Base-by-base conservation (phyloP, 2,329 filamentous ascomycete genomes). In the Thielaviopsis euricoi region DNA sequence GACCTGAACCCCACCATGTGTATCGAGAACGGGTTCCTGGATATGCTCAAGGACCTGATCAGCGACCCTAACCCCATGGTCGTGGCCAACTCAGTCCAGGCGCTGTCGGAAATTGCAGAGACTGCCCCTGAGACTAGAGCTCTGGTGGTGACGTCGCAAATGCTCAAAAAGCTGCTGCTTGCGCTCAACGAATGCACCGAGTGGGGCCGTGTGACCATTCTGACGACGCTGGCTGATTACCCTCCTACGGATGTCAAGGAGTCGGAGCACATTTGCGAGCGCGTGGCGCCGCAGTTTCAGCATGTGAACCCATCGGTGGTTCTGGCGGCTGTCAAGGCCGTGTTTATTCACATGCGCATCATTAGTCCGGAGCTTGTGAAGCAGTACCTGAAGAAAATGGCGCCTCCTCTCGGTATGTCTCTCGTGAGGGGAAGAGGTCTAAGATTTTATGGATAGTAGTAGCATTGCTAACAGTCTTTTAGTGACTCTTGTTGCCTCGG, bases 31-130 rank as follows among this genome's bases (percentile, higher is more conserved):
- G 93, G 93, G 52, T 98, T 98, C 70, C 73, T 98, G 53, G 90
- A 97, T 70, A 89, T 81, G 23, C 73, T 98, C 57, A 91, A 98
- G 71, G 93, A 98, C 71, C 75, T 98, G 75, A 95, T 98, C 63
- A 91, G 89, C 57, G 93, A 98, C 69, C 88, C 93, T 2, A 98
- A 98, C 69, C 93, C 93, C 2, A 98, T 97, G 91, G 93, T 98
- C 3, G 93, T 98, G 59, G 93, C 93, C 62, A 98, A 98, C 73
- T 93, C 89, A 15, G 93, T 98, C 9, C 91, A 90, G 62, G 93
- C 93, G 2, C 77, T 98, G 55, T 85, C 87, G 9, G 93, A 98
- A 68, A 98, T 98, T 67, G 78, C 79, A 64, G 90, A 98, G 68
- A 82, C 88, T 0, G 87, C 90, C 0, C 93, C 93, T 12, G 91